Base-by-base conservation (phyloP, 164 flowering plant genomes). In the Chimonanthus praecox region DNA sequence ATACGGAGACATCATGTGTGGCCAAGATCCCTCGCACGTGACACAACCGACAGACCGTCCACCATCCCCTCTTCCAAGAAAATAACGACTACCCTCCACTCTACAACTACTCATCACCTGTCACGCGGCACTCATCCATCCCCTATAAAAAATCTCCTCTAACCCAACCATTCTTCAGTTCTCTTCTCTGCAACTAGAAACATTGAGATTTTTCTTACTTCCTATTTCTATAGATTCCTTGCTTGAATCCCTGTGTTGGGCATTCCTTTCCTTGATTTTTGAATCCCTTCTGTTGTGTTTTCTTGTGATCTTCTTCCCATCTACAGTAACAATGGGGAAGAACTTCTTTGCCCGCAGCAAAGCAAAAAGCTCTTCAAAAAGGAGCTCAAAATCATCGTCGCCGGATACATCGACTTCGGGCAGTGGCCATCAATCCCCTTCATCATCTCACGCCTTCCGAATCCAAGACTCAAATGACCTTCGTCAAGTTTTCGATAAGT, bases 401-500 rank as follows among this genome's bases (percentile, higher is more conserved):
- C 7, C 73, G 18, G 16, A 33, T 15, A 44, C 50, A 15, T 6
- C 58, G 10, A n/a, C 13, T 44, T 45, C 54, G 49, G 5, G 61
- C 46, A 71, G 48, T 11, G 9, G 54, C 9, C 13, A 45, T 33
- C 13, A 11, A 47, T 72, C 67, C 2, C 69, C 69, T 33, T 48
- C 68, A 7, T 8, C 69, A 7, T 50, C 68, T 45, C 9, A 54
- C 45, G 64, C 61, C 63, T 62, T 60, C 58, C 63, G 71, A 6
- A 67, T 71, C 47, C 74, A 76, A 13, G 60, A 71, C 67, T 13
- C 78, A 13, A 46, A 43, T 9, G 71, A 76, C 18, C 74, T 76
- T 15, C 71, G 71, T 46, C 68, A 62, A 50, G 77, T 75, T 33
- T 75, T 75, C 73, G 63, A 64, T 49, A 70, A 64, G 51, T 75